Conservation (phyloP, 306 rosid genomes). For the Casuarina equisetifolia region DNA sequence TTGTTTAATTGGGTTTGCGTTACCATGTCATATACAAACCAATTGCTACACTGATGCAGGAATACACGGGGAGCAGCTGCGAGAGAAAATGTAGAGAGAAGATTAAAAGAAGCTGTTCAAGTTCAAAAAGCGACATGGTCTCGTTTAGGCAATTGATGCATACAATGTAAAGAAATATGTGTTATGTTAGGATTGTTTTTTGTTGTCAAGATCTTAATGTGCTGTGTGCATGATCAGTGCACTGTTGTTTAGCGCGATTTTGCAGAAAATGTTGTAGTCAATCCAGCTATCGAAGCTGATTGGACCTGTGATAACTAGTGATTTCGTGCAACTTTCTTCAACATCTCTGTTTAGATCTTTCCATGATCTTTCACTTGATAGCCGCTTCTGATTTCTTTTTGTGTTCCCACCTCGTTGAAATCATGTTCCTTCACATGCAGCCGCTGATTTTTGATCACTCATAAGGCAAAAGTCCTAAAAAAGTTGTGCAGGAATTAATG, state of each 20-base stretch:
- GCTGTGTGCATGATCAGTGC: neutral
- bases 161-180: neutral
- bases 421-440: neutral
- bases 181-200: neutral
- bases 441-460: neutral
- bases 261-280: too few species aligned
- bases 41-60: slow-evolving; percentile 42
- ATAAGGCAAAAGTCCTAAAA: neutral
- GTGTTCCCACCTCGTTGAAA: neutral
- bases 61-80: slow-evolving; percentile 38
- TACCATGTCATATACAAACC: neutral
- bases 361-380: neutral
- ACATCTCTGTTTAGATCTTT: neutral
- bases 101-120: slow-evolving; percentile 69
- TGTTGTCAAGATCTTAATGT: neutral
- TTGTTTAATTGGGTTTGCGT: neutral
- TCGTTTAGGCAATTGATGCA: slow-evolving; percentile 1
- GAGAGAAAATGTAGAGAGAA: slow-evolving; percentile 58
- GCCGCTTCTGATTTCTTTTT: neutral
- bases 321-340: neutral
- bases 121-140: slow-evolving; percentile 51
- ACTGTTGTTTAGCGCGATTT: too few species aligned
- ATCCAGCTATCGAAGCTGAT: too few species aligned
- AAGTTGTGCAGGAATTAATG: neutral
- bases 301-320: neutral